phyloP scores from a whole-genome alignment of 2,329 filamentous ascomycete genomes.

The Trichophyton mentagrophytes region DNA sequence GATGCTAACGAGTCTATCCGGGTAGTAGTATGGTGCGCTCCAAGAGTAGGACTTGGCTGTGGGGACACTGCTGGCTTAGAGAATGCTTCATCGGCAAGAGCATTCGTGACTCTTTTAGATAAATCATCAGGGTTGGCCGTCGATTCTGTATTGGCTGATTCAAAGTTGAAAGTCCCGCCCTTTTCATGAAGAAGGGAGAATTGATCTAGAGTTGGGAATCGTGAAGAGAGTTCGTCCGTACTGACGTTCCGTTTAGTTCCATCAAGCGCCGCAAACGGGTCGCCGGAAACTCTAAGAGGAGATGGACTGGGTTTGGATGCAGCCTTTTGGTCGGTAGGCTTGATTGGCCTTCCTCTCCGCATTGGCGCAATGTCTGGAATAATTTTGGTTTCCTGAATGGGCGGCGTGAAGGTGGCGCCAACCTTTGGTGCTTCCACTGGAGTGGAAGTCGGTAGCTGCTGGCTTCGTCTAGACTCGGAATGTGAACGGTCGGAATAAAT shows the following conservation, averaged over 20 bases:
- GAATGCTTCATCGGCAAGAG: conserved; percentile 76
- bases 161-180: conserved; percentile 73
- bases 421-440: conserved; percentile 50
- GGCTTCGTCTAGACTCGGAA: conserved; percentile 50
- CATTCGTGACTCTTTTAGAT: conserved; percentile 57
- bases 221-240: conserved; percentile 66
- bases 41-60: conserved; percentile 20
- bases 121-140: conserved; percentile 39
- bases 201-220: conserved; percentile 84
- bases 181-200: conserved; percentile 83
- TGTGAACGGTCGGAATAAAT: conserved; percentile 56
- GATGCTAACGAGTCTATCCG: neutral
- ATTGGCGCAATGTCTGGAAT: conserved; percentile 89
- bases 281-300: conserved; percentile 55
- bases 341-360: conserved; percentile 67
- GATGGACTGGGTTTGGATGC: conserved; percentile 51
- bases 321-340: conserved; percentile 35
- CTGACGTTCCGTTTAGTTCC: conserved; percentile 41
- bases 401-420: conserved; percentile 70
- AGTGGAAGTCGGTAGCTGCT: conserved; percentile 45
- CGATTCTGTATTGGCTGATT: conserved; percentile 39
- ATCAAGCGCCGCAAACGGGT: conserved; percentile 87
- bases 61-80: conserved; percentile 33
- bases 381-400: conserved; percentile 53
- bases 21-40: conserved; percentile 17